Conservation (phyloP, 2,329 filamentous ascomycete species). For the Paracoccidioides lutzii region DNA sequence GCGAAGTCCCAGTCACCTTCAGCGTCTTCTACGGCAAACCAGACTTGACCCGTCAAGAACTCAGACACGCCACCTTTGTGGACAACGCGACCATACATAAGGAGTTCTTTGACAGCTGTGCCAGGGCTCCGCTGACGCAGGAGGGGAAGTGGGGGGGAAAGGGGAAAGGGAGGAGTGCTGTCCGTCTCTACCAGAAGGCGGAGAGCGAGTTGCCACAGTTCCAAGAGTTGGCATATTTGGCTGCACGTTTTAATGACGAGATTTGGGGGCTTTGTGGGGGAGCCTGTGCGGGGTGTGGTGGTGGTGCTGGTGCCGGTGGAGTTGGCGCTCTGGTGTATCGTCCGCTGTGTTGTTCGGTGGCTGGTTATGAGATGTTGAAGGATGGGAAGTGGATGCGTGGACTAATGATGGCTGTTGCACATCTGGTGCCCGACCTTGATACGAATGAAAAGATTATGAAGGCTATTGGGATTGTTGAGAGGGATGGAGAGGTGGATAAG, state of each 20-base stretch:
- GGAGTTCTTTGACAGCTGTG: conserved; percentile 2
- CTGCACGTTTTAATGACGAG: conserved; percentile 4
- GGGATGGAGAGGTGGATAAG: not conserved
- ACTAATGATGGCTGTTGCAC: conserved; percentile 9
- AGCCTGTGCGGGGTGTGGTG: conserved; percentile 7
- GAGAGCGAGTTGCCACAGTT: conserved; percentile 4
- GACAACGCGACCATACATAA: conserved; percentile 2
- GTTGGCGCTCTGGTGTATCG: conserved; percentile 6
- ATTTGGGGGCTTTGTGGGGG: conserved; percentile 6
- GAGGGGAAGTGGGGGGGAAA: not conserved
- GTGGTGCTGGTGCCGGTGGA: not conserved
- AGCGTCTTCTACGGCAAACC: conserved; percentile 11
- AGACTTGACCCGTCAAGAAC: not conserved
- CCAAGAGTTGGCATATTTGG: conserved; percentile 6
- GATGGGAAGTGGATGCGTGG: conserved; percentile 8
- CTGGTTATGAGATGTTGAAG: conserved; percentile 7
- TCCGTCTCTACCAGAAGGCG: not conserved
- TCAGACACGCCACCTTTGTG: conserved; percentile 6
- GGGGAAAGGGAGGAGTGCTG: not conserved
- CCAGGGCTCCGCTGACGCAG: not conserved
- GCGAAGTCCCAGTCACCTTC: conserved; percentile 6
- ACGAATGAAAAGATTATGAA: conserved; percentile 5
- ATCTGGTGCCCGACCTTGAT: conserved; percentile 6
- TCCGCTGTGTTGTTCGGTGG: conserved; percentile 8
- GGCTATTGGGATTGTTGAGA: conserved; percentile 8